A percentile compares a stretch with the other conserved stretches of the same genome.
Evolutionary conservation across 257 asterid genomes (phyloP).

Genomic region (Ilex aquifolium): DNA sequence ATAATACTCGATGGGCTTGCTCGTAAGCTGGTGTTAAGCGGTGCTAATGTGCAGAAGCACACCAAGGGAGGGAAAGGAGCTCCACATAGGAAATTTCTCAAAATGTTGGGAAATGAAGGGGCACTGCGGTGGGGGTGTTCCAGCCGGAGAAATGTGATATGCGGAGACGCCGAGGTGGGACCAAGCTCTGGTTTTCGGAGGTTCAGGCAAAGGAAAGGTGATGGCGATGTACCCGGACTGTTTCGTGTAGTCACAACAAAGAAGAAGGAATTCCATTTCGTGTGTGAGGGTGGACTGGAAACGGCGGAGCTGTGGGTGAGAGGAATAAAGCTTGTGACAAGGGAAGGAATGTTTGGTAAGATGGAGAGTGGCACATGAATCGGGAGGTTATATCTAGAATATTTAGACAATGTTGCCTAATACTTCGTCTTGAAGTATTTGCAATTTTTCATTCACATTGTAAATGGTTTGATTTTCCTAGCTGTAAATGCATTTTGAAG

Average conservation of each 20-base stretch:
- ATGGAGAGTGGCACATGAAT: too few species aligned
- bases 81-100: constrained; percentile 53
- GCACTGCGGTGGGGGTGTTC: constrained; percentile 71
- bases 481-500: constrained; percentile 9
- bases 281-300: constrained; percentile 63
- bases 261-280: constrained; percentile 70
- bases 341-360: constrained; percentile 15
- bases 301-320: constrained; percentile 47
- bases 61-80: constrained; percentile 77
- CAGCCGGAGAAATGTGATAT: constrained; percentile 48
- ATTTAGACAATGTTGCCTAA: constrained; percentile 6
- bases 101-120: constrained; percentile 41
- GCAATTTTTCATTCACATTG: constrained; percentile 3
- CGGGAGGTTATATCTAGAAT: not conserved
- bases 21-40: constrained; percentile 45
- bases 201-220: constrained; percentile 48
- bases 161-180: constrained; percentile 57
- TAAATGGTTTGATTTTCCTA: constrained; percentile 8
- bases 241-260: constrained; percentile 56
- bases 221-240: constrained; percentile 42
- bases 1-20: constrained; percentile 56
- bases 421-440: constrained; percentile 42
- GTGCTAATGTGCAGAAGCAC: constrained; percentile 50
- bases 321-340: constrained; percentile 38
- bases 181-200: constrained; percentile 47